phyloP scores from a whole-genome alignment of 2,329 filamentous ascomycete genomes.

The Cladobotryum protrusum region DNA sequence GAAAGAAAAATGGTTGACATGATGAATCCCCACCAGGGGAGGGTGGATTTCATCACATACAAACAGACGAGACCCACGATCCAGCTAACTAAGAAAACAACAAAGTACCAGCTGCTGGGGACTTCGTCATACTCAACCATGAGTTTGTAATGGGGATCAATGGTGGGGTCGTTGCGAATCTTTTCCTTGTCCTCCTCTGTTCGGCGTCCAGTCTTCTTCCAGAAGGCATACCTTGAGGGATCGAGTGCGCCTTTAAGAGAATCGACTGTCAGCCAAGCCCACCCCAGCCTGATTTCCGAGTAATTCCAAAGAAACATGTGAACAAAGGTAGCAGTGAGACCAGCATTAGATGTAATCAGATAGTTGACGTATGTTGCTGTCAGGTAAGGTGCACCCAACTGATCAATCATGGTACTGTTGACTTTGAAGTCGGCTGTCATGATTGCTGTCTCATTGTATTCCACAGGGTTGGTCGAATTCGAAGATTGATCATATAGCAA shows the following conservation, averaged over 20 bases:
- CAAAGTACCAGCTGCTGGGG: constrained; percentile 37
- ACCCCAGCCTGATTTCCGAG: constrained; percentile 17
- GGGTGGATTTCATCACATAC: constrained; percentile 22
- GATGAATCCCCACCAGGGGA: constrained; percentile 35
- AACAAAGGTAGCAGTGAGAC: constrained; percentile 38
- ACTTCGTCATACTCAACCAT: constrained; percentile 36
- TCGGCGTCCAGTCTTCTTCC: neutral
- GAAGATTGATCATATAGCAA: constrained; percentile 31
- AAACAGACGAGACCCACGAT: constrained; percentile 33
- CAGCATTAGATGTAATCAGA: constrained; percentile 39
- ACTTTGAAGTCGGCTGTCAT: constrained; percentile 25
- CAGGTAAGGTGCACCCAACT: constrained; percentile 36
- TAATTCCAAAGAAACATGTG: constrained; percentile 21
- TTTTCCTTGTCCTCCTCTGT: constrained; percentile 9
- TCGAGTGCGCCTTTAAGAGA: neutral
- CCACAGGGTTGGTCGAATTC: constrained; percentile 27
- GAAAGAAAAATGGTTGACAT: constrained; percentile 29
- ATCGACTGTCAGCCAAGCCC: constrained; percentile 4
- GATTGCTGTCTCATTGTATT: constrained; percentile 38
- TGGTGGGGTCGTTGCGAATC: constrained; percentile 11
- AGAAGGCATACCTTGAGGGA: neutral
- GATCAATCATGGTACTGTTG: constrained; percentile 23
- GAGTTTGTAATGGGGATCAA: constrained; percentile 37
- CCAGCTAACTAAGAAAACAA: constrained; percentile 18
- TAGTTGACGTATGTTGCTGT: constrained; percentile 33